Conservation (phyloP, 2,329 filamentous ascomycete species). For the Cercospora zeae-maydis region DNA sequence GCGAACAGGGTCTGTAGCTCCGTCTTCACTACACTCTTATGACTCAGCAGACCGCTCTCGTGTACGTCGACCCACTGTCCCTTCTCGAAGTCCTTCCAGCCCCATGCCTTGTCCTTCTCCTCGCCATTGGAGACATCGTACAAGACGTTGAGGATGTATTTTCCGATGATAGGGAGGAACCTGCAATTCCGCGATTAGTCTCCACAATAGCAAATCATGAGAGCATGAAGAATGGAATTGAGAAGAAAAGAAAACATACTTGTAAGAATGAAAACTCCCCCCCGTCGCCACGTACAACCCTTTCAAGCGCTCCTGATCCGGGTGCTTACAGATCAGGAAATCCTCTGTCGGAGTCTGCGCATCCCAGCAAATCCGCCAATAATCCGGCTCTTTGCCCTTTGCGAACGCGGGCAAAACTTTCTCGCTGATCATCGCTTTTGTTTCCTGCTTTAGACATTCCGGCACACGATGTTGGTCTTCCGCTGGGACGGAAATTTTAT, state of each 20-base stretch:
- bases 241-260: conserved; percentile 10
- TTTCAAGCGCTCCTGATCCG: conserved; percentile 44
- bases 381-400: conserved; percentile 36
- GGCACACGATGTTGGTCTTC: conserved; percentile 22
- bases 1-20: conserved; percentile 17
- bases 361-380: conserved; percentile 55
- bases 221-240: background rate
- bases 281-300: conserved; percentile 60
- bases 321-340: conserved; percentile 55
- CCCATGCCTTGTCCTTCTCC: conserved; percentile 35
- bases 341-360: conserved; percentile 60
- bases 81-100: conserved; percentile 17
- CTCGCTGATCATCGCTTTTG: conserved; percentile 17
- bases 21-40: conserved; percentile 18
- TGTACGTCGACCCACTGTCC: conserved; percentile 22
- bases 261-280: conserved; percentile 58
- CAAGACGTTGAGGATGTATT: conserved; percentile 52
- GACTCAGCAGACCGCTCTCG: conserved; percentile 20
- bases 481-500: conserved; percentile 51
- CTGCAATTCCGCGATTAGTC: conserved; percentile 41
- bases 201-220: background rate
- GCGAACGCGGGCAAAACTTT: conserved; percentile 37
- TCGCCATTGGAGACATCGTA: conserved; percentile 36
- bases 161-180: conserved; percentile 59
- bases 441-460: conserved; percentile 20